These are phyloP conservation scores for Cladosporium sp. DNA, from an alignment of 2,329 filamentous ascomycete genomes.

Conservation along the genomic window DNA sequence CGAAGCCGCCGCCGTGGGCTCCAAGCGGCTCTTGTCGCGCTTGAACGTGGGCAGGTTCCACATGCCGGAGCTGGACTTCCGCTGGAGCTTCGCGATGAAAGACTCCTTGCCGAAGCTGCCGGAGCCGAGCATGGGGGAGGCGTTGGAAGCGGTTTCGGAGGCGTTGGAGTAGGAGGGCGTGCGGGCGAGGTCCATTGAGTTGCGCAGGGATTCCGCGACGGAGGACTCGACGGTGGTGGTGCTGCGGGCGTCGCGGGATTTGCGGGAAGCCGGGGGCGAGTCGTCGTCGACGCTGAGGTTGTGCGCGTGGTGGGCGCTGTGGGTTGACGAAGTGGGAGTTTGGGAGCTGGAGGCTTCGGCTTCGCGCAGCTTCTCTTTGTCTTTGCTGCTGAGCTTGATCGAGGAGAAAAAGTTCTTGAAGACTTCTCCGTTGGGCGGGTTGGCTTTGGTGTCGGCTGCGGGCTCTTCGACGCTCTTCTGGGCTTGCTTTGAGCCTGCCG, in stretches of 20 bases:
- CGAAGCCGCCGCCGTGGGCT: constrained; percentile 27
- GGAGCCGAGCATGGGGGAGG: constrained; percentile 37
- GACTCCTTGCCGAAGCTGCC: constrained; percentile 44
- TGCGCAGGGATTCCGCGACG: constrained; percentile 32
- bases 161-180: constrained; percentile 42
- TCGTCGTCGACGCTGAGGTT: constrained; percentile 32
- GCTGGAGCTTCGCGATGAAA: constrained; percentile 53
- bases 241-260: constrained; percentile 49
- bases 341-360: constrained; percentile 23
- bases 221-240: constrained; percentile 39
- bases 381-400: constrained; percentile 44
- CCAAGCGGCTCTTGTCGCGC: constrained; percentile 40
- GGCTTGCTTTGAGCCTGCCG: constrained; percentile 43
- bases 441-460: constrained; percentile 55
- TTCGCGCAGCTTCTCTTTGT: constrained; percentile 39
- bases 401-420: constrained; percentile 71
- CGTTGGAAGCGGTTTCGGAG: constrained; percentile 41
- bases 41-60: constrained; percentile 44
- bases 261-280: constrained; percentile 42
- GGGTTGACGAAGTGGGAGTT: constrained; percentile 24
- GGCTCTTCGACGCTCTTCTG: constrained; percentile 44
- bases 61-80: constrained; percentile 50
- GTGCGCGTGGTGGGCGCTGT: constrained; percentile 16
- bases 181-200: constrained; percentile 33
- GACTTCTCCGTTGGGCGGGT: constrained; percentile 80